phyloP scores from a whole-genome alignment of 345 rosid species.

The Pistacia vera region DNA sequence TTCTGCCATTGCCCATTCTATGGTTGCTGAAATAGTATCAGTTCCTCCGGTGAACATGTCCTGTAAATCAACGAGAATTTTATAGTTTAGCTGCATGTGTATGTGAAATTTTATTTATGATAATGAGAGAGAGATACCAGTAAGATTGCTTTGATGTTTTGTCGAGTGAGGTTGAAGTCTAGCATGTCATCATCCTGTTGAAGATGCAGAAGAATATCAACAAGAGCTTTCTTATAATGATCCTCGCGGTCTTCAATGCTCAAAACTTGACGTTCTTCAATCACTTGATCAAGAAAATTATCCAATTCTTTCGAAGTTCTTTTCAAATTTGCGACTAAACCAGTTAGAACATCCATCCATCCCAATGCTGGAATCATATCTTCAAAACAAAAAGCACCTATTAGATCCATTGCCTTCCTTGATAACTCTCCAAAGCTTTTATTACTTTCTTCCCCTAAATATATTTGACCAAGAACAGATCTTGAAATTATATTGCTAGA shows the following conservation, averaged over 20 bases:
- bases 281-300: slow-evolving; percentile 23
- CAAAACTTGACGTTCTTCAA: slow-evolving; percentile 3
- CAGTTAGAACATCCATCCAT: slow-evolving; percentile 30
- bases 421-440: neutral
- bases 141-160: slow-evolving; percentile 37
- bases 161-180: slow-evolving; percentile 8
- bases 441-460: slow-evolving; percentile 1
- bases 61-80: neutral
- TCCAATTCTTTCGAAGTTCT: slow-evolving; percentile 19
- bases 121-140: slow-evolving; percentile 19
- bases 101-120: too few species aligned
- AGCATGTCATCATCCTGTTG: slow-evolving; percentile 15
- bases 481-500: slow-evolving; percentile 15
- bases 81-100: neutral
- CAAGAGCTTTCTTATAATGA: slow-evolving; percentile 7
- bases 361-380: slow-evolving; percentile 19
- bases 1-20: slow-evolving; percentile 17
- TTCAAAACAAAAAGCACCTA: slow-evolving; percentile 13
- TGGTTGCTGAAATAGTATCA: neutral
- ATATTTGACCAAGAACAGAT: slow-evolving; percentile 22
- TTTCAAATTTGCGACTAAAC: slow-evolving; percentile 11
- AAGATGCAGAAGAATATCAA: slow-evolving; percentile 31
- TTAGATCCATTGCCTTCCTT: neutral
- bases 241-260: neutral
- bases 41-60: slow-evolving; percentile 19